These are phyloP conservation scores for Calonectria pteridis DNA, from an alignment of 2,329 filamentous ascomycete species.

Conservation along the genomic window DNA sequence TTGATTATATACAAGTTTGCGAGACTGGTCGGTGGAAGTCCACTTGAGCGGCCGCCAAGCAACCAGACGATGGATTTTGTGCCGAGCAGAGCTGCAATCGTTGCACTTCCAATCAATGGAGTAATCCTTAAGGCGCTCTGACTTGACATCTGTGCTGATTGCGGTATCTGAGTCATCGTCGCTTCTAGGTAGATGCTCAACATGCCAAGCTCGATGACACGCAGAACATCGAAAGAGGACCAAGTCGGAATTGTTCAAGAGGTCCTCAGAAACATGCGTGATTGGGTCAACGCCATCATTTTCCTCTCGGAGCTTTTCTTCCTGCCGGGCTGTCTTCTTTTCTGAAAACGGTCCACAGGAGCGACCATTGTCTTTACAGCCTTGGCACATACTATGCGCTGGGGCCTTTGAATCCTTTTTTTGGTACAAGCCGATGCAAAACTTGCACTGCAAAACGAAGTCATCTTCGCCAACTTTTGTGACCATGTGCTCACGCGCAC, in stretches of 20 bases:
- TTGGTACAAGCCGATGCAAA: slow-evolving; percentile 77
- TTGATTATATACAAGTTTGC: slow-evolving; percentile 58
- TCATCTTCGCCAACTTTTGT: slow-evolving; percentile 83
- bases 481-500: slow-evolving; percentile 83
- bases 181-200: slow-evolving; percentile 79
- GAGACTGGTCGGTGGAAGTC: slow-evolving; percentile 12
- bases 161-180: slow-evolving; percentile 40
- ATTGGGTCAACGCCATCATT: slow-evolving; percentile 86
- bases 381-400: slow-evolving; percentile 77
- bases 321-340: slow-evolving; percentile 80
- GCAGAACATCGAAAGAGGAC: slow-evolving; percentile 85
- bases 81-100: slow-evolving; percentile 74
- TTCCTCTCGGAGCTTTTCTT: slow-evolving; percentile 84
- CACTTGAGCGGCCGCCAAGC: slow-evolving; percentile 81
- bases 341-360: slow-evolving; percentile 82
- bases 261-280: slow-evolving; percentile 68
- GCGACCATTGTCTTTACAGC: slow-evolving; percentile 73
- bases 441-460: slow-evolving; percentile 91
- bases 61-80: slow-evolving; percentile 82
- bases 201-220: slow-evolving; percentile 86
- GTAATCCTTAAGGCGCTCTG: slow-evolving; percentile 78
- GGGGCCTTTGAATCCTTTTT: slow-evolving; percentile 80
- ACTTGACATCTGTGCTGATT: slow-evolving; percentile 48
- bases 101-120: slow-evolving; percentile 82
- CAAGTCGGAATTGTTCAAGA: slow-evolving; percentile 81